Percentiles rank a stretch among this genome's conserved stretches.
Conservation (phyloP, 305 asterid species). For the Ajuga reptans region DNA sequence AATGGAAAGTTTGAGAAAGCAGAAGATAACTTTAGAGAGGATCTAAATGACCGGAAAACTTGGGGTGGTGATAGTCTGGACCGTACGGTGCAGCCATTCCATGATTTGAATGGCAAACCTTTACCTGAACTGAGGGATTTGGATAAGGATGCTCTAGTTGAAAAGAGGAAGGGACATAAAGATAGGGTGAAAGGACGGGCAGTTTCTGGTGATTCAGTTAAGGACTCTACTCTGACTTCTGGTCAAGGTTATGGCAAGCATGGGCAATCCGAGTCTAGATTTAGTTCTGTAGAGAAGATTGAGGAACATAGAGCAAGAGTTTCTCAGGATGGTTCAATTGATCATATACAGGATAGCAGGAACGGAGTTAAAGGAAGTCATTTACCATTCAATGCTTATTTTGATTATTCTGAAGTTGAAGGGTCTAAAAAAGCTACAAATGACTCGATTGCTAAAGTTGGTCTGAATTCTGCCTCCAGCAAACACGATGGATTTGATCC, state of each 20-base stretch:
- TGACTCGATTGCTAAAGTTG: constrained; percentile 31
- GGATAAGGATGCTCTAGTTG: constrained; percentile 33
- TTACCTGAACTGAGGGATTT: constrained; percentile 29
- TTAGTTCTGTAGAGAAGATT: constrained; percentile 34
- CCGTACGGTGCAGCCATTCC: constrained; percentile 27
- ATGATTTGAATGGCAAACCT: constrained; percentile 28
- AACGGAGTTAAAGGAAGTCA: constrained; percentile 28
- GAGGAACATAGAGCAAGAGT: constrained; percentile 28
- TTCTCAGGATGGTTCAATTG: constrained; percentile 36
- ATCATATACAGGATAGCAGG: constrained; percentile 31
- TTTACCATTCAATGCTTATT: constrained; percentile 31
- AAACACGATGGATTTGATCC: constrained; percentile 32
- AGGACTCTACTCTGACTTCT: constrained; percentile 32
- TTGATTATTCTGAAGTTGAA: constrained; percentile 43
- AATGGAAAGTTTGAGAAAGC: constrained; percentile 30
- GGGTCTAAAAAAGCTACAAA: constrained; percentile 32
- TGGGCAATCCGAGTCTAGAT: constrained; percentile 37
- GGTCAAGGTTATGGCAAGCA: constrained; percentile 33
- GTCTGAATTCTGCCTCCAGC: constrained; percentile 29
- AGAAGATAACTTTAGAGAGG: constrained; percentile 26
- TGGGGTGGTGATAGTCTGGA: constrained; percentile 32
- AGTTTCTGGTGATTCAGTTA: constrained; percentile 34
- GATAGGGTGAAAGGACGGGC: constrained; percentile 34
- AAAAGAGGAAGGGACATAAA: constrained; percentile 35
- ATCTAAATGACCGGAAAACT: constrained; percentile 32